Base-by-base conservation (phyloP, 1,139 yeast genomes). In the Candida sanyaensis region DNA sequence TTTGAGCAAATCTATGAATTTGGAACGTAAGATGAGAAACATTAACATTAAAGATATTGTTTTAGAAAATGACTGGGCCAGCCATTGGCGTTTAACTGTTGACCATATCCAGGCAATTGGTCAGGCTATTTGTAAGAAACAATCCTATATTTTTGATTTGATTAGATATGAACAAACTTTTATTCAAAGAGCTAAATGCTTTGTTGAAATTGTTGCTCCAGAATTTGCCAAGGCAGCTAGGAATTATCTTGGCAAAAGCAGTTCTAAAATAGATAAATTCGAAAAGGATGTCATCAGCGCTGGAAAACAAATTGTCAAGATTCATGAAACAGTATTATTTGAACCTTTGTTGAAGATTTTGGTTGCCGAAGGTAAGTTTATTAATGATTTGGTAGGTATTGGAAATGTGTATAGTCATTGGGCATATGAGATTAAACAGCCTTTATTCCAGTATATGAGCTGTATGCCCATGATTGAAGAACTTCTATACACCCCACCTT, bases 151-250 rank as follows among this genome's bases (percentile, higher is more conserved):
- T 5, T 92, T 87, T 64, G 96, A 90, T 61, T 68, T 89, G 42
- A 80, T 90, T 32, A 75, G 85, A 48, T 80, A 84, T 45, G 96
- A 89, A 55, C 91, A 86, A 55, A 79, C 83, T n/a, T 87, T 86
- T 50, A 77, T 88, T 28, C 83, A 81, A 47, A 78, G 90, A 59
- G 85, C 92, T 2, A 75, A 77, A 53, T 81, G 88, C 6, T 85
- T 88, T 50, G 73, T 86, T 3, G 80, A 81, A 30, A 50, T 60
- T 10, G 79, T 73, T 5, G 78, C 73, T 0, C 80, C 80, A 0
- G 75, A 66, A 47, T 75, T 75, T 46, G 60, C 74, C 26, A 68
- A 56, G 73, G 84, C 55, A 67, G 83, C 71, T 72, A 86, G 43
- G 71, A 69, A 64, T 11, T 61, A 68, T 17, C 57, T 64, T 1